Evolutionary conservation across 2,329 filamentous ascomycete genomes (phyloP).

Genomic region (Camptophora hylomeconis): DNA sequence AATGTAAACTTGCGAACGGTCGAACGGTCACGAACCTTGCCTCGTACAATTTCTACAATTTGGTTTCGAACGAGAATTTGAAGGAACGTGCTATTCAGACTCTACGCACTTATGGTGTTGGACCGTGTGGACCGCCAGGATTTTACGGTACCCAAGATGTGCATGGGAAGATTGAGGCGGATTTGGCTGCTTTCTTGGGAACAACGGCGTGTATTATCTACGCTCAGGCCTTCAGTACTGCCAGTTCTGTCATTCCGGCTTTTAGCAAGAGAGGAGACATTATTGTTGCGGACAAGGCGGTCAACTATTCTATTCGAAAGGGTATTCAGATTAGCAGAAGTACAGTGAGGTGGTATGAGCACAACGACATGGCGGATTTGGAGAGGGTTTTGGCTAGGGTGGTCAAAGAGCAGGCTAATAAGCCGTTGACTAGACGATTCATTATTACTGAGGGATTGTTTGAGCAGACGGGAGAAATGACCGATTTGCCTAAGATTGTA

Average conservation of each 20-base stretch:
- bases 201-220: constrained; percentile 87
- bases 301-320: constrained; percentile 89
- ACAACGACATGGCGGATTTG: constrained; percentile 90
- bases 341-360: constrained; percentile 84
- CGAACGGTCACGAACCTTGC: constrained; percentile 87
- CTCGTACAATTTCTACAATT: constrained; percentile 96
- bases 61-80: constrained; percentile 80
- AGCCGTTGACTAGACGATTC: constrained; percentile 81
- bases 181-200: constrained; percentile 81
- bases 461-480: constrained; percentile 75
- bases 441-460: constrained; percentile 94
- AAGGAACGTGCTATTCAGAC: constrained; percentile 93
- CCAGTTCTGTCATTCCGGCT: constrained; percentile 89
- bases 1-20: constrained; percentile 76
- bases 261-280: constrained; percentile 97
- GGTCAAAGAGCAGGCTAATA: constrained; percentile 74
- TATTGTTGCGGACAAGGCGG: constrained; percentile 85
- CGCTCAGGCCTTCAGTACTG: constrained; percentile 89
- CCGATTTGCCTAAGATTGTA: constrained; percentile 74
- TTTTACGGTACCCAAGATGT: constrained; percentile 99
- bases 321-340: constrained; percentile 87
- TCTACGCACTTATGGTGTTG: constrained; percentile 87
- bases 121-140: constrained; percentile 88
- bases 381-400: constrained; percentile 75
- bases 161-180: constrained; percentile 90